Conservation (phyloP, 2,329 filamentous ascomycete genomes). For the Helotiales sp. region DNA sequence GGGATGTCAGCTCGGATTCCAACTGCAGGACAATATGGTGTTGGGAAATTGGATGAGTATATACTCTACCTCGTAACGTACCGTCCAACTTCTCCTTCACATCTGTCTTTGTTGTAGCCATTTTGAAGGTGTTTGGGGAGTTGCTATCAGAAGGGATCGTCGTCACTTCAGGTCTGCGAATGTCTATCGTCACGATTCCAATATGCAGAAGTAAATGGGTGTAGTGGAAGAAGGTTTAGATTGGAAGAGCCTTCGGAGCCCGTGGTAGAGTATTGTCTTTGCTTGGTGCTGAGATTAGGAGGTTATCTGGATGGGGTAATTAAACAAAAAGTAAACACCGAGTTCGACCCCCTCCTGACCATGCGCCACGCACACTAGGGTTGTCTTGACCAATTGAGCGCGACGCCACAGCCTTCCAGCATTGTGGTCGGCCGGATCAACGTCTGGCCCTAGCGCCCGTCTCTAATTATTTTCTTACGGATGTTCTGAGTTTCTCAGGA, state of each 20-base stretch:
- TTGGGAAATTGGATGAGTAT: slow-evolving; percentile 16
- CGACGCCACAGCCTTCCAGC: too few species aligned
- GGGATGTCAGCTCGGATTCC: slow-evolving; percentile 16
- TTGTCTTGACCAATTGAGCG: too few species aligned
- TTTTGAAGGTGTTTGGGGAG: slow-evolving; percentile 6
- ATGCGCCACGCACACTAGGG: too few species aligned
- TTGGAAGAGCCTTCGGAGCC: too few species aligned
- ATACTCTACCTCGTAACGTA: slow-evolving; percentile 29
- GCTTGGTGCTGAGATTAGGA: too few species aligned
- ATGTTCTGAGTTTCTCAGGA: neutral
- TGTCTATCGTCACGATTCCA: too few species aligned
- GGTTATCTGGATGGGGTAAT: too few species aligned
- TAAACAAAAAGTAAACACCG: too few species aligned
- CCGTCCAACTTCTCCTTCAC: slow-evolving; percentile 34
- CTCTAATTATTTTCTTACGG: neutral
- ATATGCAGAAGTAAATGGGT: too few species aligned
- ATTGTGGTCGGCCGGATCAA: slow-evolving; percentile 2
- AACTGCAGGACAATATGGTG: neutral
- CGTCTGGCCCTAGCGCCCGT: neutral
- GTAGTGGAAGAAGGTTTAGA: too few species aligned
- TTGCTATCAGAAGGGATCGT: neutral
- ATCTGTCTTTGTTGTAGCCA: slow-evolving; percentile 30
- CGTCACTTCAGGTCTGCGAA: neutral
- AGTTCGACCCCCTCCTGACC: too few species aligned
- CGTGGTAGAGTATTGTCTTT: too few species aligned